Evolutionary conservation across 1,284 basidiomycete genomes (phyloP), one percentile per base, ranked within the genome.

Genomic region (Leccinum pseudoinsigne): DNA sequence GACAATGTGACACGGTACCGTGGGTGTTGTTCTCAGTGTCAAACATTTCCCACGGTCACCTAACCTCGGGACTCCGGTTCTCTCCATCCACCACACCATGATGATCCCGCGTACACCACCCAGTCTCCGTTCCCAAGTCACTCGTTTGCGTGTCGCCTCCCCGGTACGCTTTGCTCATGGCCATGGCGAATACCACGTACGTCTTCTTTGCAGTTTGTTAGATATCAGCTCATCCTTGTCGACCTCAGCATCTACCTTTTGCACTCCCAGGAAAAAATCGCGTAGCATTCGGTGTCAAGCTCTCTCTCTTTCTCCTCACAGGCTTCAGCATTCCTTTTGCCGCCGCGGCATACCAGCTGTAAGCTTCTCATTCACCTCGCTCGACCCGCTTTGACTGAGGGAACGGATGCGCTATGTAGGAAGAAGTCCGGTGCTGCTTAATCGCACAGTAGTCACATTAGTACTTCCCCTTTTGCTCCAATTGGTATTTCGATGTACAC

Each of bases 321-420:
- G 90, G 90, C 21, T 90, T 92, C 72, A 74, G 81, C 63, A 82
- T 92, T 66, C 90, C 90, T 36, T 86, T 91, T 74, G 67, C 82
- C 62, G 89, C 89, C 4, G 78, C 84, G 9, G 75, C 70, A 42
- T 86, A 82, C 71, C 89, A 91, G 76, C 67, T 92, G 90, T 93
- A 70, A 68, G 90, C 50, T 9, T n/a, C 45, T 47, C 79, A 2
- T 14, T 55, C 16, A 31, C 51, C 50, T 62, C 59, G 8, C 57
- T 31, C 23, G 60, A 50, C 58, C 54, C 21, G 11, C 26, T 45
- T 47, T 50, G 47, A 50, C 47, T 21, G 47, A 21, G 45, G 14
- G 18, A 7, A 69, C 53, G 16, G 26, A 21, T 55, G 54, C 61
- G 28, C 50, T 31, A 60, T 61, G 38, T 57, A 82, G 80, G 65